Evolutionary conservation across 257 asterid genomes (phyloP), one percentile per base, ranked within the genome.

Genomic region (Plantago elongata): DNA sequence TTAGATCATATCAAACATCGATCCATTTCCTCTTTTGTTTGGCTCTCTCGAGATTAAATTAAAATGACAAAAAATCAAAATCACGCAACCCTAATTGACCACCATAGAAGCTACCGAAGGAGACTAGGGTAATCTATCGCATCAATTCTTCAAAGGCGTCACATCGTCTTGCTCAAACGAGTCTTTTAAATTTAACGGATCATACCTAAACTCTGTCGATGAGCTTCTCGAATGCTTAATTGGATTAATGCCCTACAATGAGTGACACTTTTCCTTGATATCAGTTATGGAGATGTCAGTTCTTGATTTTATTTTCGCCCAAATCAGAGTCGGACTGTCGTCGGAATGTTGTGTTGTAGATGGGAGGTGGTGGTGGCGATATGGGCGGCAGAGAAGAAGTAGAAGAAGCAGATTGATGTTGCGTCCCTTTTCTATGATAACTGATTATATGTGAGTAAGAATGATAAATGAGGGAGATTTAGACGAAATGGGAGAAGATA

Each of bases 171-270:
- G 70, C 4, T 63, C 77, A 51, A 60, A 73, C 11, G 83, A 84
- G 45, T 88, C 95, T 68, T 83, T 89, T 43, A 88, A 88, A 75
- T 85, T 88, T 77, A 81, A 68, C 6, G 96, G 93, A 51, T 88
- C 95, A 68, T 88, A 85, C 17, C 90, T 72, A 64, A 79, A 85
- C 57, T 81, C 90, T 27, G 84, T 75, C 44, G 93, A 69, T 0
- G 80, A 62, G 44, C 64, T 76, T 8, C 78, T 76, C 77, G 63
- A 75, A 1, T 77, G 83, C 67, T 70, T 83, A 1, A 34, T 45
- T 0, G 74, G 76, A 2, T 60, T 13, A 7, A 79, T 42, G 15
- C 83, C 80, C 60, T 81, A 66, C 60, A 81, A 13, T 12, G 81
- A 37, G 22, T 78, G 51, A 59, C 85, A 84, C 74, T 76, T 84